phyloP scores from a whole-genome alignment of 768 basidiomycete genomes.

The Kwoniella botswanensis region DNA sequence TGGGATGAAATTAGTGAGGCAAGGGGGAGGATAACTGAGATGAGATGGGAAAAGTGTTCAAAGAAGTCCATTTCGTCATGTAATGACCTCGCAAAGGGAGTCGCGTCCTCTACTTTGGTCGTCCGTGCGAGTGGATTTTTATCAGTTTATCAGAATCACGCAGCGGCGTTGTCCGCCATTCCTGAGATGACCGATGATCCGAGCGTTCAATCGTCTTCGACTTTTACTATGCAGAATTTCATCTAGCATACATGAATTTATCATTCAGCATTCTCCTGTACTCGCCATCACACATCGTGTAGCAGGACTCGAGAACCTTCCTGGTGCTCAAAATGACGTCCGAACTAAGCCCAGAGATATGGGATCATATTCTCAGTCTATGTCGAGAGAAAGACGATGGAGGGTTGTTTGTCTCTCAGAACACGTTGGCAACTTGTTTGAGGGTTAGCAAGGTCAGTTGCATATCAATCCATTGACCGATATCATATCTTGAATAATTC shows the following conservation, averaged over 20 bases:
- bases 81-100: neutral
- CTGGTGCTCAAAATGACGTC: neutral
- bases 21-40: too few species aligned
- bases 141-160: neutral
- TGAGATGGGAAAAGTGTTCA: neutral
- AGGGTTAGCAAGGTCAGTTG: conserved; percentile 2
- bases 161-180: neutral
- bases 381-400: neutral
- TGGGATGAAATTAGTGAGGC: neutral
- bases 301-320: too few species aligned
- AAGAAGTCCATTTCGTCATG: neutral
- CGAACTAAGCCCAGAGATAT: neutral
- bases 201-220: neutral
- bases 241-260: neutral
- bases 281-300: too few species aligned
- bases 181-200: neutral
- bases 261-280: neutral
- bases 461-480: neutral
- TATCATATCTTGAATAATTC: neutral
- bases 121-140: neutral
- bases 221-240: neutral
- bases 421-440: neutral
- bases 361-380: conserved; percentile 1
- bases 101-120: neutral
- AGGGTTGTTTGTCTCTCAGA: neutral